These are phyloP conservation scores for Coccomyxa sp. DNA, from an alignment of 139 green algal genomes.

Conservation along the genomic window DNA sequence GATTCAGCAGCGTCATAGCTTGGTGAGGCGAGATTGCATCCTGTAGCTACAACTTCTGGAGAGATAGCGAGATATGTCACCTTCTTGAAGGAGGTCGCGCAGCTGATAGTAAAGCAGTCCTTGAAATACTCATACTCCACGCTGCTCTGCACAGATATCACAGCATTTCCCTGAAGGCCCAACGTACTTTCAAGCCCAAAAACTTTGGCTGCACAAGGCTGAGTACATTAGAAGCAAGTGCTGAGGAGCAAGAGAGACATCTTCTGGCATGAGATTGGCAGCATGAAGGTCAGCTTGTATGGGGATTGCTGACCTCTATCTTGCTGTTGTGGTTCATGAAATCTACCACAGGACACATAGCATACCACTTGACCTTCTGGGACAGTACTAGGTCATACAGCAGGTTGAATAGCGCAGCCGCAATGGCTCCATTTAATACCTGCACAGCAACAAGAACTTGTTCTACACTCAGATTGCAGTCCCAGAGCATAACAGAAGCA, in stretches of 20 bases:
- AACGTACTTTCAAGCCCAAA: neutral
- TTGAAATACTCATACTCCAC: constrained; percentile 54
- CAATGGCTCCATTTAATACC: constrained; percentile 46
- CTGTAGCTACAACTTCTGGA: neutral
- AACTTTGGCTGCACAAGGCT: neutral
- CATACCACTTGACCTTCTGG: constrained; percentile 44
- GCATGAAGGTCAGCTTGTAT: neutral
- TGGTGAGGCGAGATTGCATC: neutral
- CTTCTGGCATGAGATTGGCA: no score
- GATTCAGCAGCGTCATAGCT: no score
- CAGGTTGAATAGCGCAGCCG: constrained; percentile 52
- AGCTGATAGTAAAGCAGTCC: constrained; percentile 30
- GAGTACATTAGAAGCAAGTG: neutral
- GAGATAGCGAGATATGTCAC: no score
- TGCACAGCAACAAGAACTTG: constrained; percentile 1
- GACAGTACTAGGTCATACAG: constrained; percentile 49
- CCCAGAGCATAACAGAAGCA: no score
- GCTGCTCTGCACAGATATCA: constrained; percentile 15
- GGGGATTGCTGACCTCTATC: constrained; percentile 16
- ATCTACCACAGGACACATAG: constrained; percentile 48
- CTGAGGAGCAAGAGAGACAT: neutral
- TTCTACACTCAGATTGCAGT: neutral
- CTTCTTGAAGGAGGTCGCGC: constrained; percentile 10
- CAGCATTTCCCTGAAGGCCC: neutral
- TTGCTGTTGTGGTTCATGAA: constrained; percentile 49